A percentile compares a stretch with the other conserved stretches of the same genome.
These are phyloP conservation scores for Dothideomycetes sp. DNA, from an alignment of 2,329 filamentous ascomycete species.

Conservation along the genomic window DNA sequence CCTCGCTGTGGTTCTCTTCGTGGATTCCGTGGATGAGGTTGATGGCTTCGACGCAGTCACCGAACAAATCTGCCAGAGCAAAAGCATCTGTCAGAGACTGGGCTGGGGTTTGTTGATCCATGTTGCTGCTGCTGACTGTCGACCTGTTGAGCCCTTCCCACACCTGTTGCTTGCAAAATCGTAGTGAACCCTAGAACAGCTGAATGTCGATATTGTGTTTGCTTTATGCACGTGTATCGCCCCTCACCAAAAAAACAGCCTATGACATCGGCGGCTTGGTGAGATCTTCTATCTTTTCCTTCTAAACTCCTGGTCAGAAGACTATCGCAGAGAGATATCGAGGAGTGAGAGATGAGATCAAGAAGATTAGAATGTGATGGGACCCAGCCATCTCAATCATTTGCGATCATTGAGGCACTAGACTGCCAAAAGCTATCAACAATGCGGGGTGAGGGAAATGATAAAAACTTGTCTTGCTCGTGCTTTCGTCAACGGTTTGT, in stretches of 20 bases:
- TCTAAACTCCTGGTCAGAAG: no score
- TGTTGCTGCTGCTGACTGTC: not conserved
- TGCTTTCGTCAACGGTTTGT: no score
- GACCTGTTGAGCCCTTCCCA: not conserved
- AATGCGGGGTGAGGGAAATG: no score
- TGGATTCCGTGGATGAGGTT: constrained; percentile 36
- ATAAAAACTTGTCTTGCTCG: no score
- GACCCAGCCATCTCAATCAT: constrained; percentile 10
- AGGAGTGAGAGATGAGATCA: not conserved
- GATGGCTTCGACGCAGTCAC: constrained; percentile 40
- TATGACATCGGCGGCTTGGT: constrained; percentile 10
- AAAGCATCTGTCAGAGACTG: constrained; percentile 30
- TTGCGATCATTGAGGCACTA: constrained; percentile 9
- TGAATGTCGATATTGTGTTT: not conserved
- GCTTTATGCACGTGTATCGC: not conserved
- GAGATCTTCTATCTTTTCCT: not conserved
- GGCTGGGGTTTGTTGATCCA: constrained; percentile 6
- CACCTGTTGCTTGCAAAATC: not conserved
- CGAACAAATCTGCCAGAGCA: constrained; percentile 37
- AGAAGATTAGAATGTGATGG: not conserved
- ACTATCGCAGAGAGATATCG: not conserved
- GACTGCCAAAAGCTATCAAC: constrained; percentile 1
- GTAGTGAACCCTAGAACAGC: not conserved
- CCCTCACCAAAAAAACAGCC: not conserved
- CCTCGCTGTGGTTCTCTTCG: constrained; percentile 34